Percentiles rank a stretch among this genome's conserved stretches.
phyloP scores from a whole-genome alignment of 176 grass and related monocot genomes.

The Musa troglodytarum region DNA sequence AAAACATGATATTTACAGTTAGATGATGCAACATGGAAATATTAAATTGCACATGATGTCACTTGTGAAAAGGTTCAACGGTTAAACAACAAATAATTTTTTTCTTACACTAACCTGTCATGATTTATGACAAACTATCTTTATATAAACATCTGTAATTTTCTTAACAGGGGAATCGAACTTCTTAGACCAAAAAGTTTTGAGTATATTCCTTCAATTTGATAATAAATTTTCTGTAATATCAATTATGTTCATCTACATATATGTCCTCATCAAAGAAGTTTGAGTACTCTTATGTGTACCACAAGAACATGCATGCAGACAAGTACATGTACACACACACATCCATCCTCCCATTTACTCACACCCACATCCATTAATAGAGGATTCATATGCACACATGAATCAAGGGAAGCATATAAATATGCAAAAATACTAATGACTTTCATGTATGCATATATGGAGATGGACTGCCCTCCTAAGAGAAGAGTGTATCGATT shows the following conservation, averaged over 20 bases:
- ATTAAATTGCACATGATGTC: not conserved
- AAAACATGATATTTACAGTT: not conserved
- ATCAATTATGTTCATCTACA: not conserved
- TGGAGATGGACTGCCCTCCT: not conserved
- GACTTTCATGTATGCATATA: not conserved
- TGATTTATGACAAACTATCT: no score
- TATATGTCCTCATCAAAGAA: not conserved
- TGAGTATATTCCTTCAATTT: no score
- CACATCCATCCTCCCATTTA: not conserved
- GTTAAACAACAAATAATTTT: not conserved
- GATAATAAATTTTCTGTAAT: not conserved
- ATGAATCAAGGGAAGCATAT: no score
- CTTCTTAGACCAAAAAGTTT: no score
- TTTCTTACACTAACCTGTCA: not conserved
- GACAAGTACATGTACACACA: not conserved
- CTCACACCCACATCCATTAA: no score
- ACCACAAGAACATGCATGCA: not conserved
- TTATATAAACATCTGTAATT: no score
- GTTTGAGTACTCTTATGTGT: not conserved
- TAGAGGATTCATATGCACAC: no score
- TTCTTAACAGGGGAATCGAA: no score
- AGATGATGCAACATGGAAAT: not conserved
- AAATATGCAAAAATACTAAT: no score
- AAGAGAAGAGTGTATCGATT: not conserved
- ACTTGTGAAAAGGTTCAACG: not conserved